Percentiles rank a stretch among this genome's conserved stretches.
Conservation (phyloP, 2,329 filamentous ascomycete genomes). For the Sarocladium brachiariae region DNA sequence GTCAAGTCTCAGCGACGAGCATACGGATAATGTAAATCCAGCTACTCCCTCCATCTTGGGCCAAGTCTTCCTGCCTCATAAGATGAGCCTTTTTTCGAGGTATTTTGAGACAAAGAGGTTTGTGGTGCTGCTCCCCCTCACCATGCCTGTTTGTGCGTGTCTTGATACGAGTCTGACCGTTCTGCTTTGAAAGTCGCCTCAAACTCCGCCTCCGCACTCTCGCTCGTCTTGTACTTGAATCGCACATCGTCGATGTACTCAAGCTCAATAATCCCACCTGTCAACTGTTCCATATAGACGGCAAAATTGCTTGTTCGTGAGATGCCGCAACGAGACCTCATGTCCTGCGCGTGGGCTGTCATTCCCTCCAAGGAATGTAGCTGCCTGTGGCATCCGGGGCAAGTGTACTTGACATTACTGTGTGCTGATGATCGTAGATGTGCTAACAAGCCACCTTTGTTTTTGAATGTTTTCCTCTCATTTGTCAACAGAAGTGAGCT, state of each 20-base stretch:
- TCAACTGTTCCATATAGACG: conserved; percentile 31
- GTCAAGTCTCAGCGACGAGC: too few relatives aligned
- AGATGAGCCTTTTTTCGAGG: too few relatives aligned
- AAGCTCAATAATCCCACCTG: conserved; percentile 30
- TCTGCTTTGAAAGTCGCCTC: not conserved
- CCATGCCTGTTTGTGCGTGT: not conserved
- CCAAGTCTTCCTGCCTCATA: too few relatives aligned
- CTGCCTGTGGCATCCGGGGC: conserved; percentile 35
- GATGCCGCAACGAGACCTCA: conserved; percentile 34
- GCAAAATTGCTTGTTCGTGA: conserved; percentile 26
- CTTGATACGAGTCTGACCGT: not conserved
- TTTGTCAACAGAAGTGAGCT: not conserved
- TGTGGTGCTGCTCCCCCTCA: too few relatives aligned
- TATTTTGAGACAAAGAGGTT: too few relatives aligned
- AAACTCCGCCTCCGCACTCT: conserved; percentile 5
- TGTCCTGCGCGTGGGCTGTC: conserved; percentile 42
- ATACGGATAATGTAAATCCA: too few relatives aligned
- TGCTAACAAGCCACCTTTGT: conserved; percentile 21
- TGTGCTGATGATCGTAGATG: conserved; percentile 42
- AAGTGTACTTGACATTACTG: conserved; percentile 26
- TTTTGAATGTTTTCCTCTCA: conserved; percentile 34
- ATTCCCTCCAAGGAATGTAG: conserved; percentile 37
- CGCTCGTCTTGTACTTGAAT: conserved; percentile 20
- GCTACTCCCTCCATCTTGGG: too few relatives aligned
- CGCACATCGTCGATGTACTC: not conserved